Percentiles rank a stretch among this genome's conserved stretches.
phyloP scores from a whole-genome alignment of 139 green algal genomes.

The Tetraselmis striata region DNA sequence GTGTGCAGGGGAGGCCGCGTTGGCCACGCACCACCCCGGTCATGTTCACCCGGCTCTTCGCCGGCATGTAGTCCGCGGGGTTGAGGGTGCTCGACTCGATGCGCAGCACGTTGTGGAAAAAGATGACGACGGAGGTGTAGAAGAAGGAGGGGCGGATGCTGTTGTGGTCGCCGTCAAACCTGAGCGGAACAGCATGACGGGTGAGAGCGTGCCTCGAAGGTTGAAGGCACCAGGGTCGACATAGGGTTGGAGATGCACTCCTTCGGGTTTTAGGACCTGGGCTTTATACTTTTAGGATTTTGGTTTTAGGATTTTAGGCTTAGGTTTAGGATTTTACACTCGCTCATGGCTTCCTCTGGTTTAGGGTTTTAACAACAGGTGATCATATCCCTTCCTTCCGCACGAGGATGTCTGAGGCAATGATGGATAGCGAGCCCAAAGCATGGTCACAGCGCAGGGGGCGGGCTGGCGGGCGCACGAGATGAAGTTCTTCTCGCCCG shows the following conservation, averaged over 20 bases:
- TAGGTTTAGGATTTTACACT: too few relatives aligned
- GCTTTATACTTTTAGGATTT: too few relatives aligned
- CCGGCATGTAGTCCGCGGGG: background rate
- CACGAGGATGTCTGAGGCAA: too few relatives aligned
- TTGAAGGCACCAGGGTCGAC: too few relatives aligned
- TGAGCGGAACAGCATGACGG: constrained; percentile 2
- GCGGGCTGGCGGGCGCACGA: constrained; percentile 9
- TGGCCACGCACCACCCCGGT: background rate
- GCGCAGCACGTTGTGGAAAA: constrained; percentile 74
- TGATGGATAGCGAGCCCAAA: too few relatives aligned
- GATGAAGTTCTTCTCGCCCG: constrained; percentile 82
- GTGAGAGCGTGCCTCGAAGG: too few relatives aligned
- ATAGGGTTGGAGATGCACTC: too few relatives aligned
- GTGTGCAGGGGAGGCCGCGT: background rate
- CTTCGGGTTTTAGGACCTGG: too few relatives aligned
- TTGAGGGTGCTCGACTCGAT: background rate
- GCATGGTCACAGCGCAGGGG: background rate
- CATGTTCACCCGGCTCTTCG: background rate
- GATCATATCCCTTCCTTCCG: too few relatives aligned
- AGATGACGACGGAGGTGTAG: constrained; percentile 72
- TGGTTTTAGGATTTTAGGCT: too few relatives aligned
- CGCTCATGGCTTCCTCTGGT: too few relatives aligned
- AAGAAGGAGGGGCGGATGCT: constrained; percentile 71
- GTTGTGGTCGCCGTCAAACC: constrained; percentile 96
- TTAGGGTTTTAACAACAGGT: too few relatives aligned